phyloP scores from a whole-genome alignment of 805 yeast species.

The Sporopachydermia quercuum region DNA sequence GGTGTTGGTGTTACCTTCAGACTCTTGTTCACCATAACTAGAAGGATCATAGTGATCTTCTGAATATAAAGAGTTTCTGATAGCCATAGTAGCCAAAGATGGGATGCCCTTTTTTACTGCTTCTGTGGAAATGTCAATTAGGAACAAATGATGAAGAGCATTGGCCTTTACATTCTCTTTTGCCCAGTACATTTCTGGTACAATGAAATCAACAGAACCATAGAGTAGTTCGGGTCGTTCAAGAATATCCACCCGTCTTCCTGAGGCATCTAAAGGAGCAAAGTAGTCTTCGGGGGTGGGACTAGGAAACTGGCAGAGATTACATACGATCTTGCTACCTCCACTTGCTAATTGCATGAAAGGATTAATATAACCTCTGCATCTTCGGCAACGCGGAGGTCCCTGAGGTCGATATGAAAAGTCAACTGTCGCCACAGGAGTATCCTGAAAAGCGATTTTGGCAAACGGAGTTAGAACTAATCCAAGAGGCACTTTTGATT shows the following conservation, averaged over 20 bases:
- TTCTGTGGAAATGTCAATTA: slow-evolving; percentile 52
- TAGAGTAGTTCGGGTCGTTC: slow-evolving; percentile 60
- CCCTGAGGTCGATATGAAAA: slow-evolving; percentile 34
- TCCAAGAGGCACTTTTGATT: slow-evolving; percentile 71
- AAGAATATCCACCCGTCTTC: slow-evolving; percentile 46
- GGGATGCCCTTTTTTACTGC: slow-evolving; percentile 47
- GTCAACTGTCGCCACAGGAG: slow-evolving; percentile 53
- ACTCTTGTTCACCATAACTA: slow-evolving; percentile 17
- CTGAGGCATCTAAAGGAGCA: slow-evolving; percentile 44
- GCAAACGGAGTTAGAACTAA: slow-evolving; percentile 79
- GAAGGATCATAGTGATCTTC: no score
- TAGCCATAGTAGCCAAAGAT: slow-evolving; percentile 51
- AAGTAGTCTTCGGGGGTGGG: slow-evolving; percentile 52
- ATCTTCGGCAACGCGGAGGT: slow-evolving; percentile 83
- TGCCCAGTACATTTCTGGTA: slow-evolving; percentile 56
- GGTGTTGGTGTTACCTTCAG: slow-evolving; percentile 13
- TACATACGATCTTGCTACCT: slow-evolving; percentile 59
- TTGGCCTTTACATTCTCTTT: slow-evolving; percentile 20
- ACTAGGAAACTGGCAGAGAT: slow-evolving; percentile 71
- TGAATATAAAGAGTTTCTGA: slow-evolving; percentile 38
- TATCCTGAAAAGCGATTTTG: slow-evolving; percentile 29
- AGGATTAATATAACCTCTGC: slow-evolving; percentile 84
- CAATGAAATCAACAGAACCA: slow-evolving; percentile 78
- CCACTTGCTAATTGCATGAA: slow-evolving; percentile 49
- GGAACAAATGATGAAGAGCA: slow-evolving; percentile 55